Conservation (phyloP, 1,284 basidiomycete species). For the Pseudozyma thailandica region DNA sequence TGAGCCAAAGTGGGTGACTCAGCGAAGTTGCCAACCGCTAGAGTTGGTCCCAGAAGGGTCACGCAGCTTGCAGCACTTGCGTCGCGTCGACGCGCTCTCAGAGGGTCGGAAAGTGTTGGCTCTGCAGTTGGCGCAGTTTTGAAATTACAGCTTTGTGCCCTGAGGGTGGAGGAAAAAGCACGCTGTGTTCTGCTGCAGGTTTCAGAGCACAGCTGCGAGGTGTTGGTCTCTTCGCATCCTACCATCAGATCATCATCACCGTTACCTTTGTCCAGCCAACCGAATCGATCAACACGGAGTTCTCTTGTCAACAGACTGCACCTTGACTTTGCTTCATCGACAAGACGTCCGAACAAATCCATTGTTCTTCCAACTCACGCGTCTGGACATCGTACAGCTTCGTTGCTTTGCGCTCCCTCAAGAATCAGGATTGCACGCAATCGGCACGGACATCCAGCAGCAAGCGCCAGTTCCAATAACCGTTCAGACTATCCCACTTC, state of each 20-base stretch:
- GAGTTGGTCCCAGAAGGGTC: neutral
- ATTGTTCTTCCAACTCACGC: too few relatives aligned
- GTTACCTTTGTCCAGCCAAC: neutral
- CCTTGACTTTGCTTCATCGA: neutral
- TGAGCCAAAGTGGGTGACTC: too few relatives aligned
- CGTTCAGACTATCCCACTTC: neutral
- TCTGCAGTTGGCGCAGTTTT: neutral
- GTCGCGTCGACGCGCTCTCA: constrained; percentile 41
- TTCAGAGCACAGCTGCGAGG: neutral
- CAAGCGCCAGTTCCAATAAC: neutral
- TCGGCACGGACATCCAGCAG: too few relatives aligned
- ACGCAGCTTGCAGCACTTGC: constrained; percentile 2
- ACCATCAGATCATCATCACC: neutral
- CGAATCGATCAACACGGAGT: neutral
- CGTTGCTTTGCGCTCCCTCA: too few relatives aligned
- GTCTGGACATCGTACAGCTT: too few relatives aligned
- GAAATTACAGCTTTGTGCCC: constrained; percentile 6
- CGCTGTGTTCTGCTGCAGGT: neutral
- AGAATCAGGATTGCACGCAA: too few relatives aligned
- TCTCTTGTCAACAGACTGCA: neutral
- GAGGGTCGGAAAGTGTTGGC: constrained; percentile 10
- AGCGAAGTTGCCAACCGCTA: too few relatives aligned
- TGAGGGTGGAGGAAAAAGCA: neutral
- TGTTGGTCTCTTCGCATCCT: neutral
- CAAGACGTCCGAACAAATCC: too few relatives aligned